Evolutionary conservation across 805 yeast genomes (phyloP).

Genomic region (Priceomyces melissophilus): DNA sequence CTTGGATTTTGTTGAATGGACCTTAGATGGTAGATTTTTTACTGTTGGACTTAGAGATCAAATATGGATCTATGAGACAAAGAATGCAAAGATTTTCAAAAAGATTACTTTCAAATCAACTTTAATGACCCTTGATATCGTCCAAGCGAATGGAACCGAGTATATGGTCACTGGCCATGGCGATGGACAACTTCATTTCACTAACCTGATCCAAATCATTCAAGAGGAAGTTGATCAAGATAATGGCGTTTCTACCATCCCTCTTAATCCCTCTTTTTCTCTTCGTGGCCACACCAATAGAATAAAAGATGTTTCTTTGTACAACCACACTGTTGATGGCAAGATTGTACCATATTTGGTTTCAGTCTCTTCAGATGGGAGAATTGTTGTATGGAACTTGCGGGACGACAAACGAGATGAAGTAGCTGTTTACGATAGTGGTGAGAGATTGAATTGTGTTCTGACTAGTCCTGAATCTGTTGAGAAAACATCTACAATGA

Average conservation of each 20-base stretch:
- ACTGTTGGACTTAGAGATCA: constrained; percentile 70
- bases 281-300: constrained; percentile 82
- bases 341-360: constrained; percentile 49
- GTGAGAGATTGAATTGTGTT: constrained; percentile 88
- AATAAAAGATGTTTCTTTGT: constrained; percentile 71
- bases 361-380: constrained; percentile 91
- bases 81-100: constrained; percentile 54
- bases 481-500: constrained; percentile 71
- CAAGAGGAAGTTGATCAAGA: constrained; percentile 5
- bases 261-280: constrained; percentile 47
- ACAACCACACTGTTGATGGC: constrained; percentile 31
- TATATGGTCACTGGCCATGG: constrained; percentile 66
- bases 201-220: constrained; percentile 34
- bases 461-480: constrained; percentile 71
- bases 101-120: constrained; percentile 53
- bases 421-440: constrained; percentile 84
- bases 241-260: constrained; percentile 16
- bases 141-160: constrained; percentile 45
- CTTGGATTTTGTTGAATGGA: constrained; percentile 68
- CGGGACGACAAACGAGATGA: constrained; percentile 58
- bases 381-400: constrained; percentile 83
- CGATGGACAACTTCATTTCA: constrained; percentile 67
- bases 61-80: constrained; percentile 61
- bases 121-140: constrained; percentile 64
- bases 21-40: constrained; percentile 63